Conservation (phyloP, 1,284 basidiomycete species). For the Pholiota adiposa region DNA sequence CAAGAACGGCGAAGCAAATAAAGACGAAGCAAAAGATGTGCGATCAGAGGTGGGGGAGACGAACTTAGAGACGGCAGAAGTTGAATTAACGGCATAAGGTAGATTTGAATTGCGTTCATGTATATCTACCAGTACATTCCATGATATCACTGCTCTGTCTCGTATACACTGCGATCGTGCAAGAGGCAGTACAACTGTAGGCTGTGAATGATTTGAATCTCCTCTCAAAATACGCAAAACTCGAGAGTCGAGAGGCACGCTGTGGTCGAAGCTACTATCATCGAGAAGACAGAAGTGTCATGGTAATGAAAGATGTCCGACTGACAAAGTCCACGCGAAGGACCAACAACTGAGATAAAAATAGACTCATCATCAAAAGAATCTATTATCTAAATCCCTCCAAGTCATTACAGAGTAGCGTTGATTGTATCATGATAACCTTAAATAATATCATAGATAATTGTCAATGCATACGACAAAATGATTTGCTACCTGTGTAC, state of each 20-base stretch:
- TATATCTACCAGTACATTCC: too few species aligned
- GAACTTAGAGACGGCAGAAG: not conserved
- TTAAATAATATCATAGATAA: too few species aligned
- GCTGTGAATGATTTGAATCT: not conserved
- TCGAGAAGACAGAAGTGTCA: not conserved
- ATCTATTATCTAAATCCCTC: not conserved
- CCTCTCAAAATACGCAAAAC: not conserved
- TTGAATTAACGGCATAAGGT: too few species aligned
- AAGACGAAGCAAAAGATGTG: not conserved
- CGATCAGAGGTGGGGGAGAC: not conserved
- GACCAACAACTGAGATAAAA: not conserved
- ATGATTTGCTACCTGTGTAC: not conserved
- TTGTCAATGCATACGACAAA: not conserved
- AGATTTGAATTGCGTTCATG: too few species aligned
- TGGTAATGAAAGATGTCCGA: not conserved
- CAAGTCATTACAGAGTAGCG: not conserved
- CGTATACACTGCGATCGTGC: too few species aligned
- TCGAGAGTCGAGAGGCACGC: not conserved
- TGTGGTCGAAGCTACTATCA: not conserved
- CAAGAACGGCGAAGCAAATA: not conserved
- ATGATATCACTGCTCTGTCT: too few species aligned
- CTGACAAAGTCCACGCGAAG: not conserved
- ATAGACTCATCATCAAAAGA: not conserved
- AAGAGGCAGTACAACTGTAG: too few species aligned
- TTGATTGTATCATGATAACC: not conserved